Evolutionary conservation across 441 rosid species (phyloP).

Genomic region (Aquilaria agallochum): DNA sequence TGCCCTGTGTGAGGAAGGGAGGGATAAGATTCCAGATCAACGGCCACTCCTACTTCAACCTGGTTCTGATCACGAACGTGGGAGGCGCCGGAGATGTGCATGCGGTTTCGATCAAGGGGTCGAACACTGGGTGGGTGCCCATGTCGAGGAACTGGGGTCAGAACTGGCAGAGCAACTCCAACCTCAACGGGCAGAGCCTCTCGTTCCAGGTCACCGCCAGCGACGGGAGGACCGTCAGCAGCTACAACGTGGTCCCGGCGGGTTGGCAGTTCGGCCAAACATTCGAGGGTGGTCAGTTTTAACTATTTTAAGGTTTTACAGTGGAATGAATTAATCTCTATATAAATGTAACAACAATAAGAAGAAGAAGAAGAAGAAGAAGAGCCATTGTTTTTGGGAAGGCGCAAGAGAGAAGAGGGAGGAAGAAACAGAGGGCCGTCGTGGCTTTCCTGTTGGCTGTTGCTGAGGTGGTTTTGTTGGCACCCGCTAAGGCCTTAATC

Average conservation of each 20-base stretch:
- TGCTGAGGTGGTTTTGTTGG: conserved; percentile 63
- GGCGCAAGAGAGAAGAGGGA: conserved; percentile 11
- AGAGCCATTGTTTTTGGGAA: conserved; percentile 5
- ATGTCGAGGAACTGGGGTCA: conserved; percentile 86
- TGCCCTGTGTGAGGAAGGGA: conserved; percentile 63
- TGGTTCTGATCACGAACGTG: conserved; percentile 59
- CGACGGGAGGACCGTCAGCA: conserved; percentile 62
- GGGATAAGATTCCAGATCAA: conserved; percentile 64
- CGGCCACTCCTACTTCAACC: conserved; percentile 77
- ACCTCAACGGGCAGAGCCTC: conserved; percentile 58
- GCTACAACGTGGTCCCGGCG: conserved; percentile 45
- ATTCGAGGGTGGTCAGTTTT: conserved; percentile 58
- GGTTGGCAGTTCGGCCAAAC: conserved; percentile 89
- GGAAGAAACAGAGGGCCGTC: conserved; percentile 18
- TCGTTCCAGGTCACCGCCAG: conserved; percentile 76
- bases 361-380: no score
- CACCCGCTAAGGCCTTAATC: conserved; percentile 61
- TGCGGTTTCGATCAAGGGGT: conserved; percentile 54
- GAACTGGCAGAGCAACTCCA: conserved; percentile 75
- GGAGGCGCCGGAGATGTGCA: conserved; percentile 69
- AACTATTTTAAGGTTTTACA: conserved; percentile 7
- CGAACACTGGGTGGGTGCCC: conserved; percentile 57
- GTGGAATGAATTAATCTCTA: background rate
- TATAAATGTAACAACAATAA: background rate
- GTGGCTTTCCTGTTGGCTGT: conserved; percentile 35